A percentile compares a stretch with the other conserved stretches of the same genome.
Conservation (phyloP, 129 eudicot species). For the Silybum marianum region DNA sequence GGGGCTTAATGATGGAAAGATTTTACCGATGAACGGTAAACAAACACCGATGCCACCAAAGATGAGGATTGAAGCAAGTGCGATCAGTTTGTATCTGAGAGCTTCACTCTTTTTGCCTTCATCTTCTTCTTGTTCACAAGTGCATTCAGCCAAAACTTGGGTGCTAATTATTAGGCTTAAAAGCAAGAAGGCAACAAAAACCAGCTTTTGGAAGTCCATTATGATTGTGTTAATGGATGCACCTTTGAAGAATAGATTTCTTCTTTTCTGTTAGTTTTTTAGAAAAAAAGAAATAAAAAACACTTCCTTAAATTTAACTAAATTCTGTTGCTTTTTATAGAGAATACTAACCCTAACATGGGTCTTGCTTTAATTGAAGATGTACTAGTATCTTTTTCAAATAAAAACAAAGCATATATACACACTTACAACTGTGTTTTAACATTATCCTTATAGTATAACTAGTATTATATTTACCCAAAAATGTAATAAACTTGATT, state of each 20-base stretch:
- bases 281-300: too few species aligned
- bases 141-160: slow-evolving; percentile 32
- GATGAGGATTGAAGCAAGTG: slow-evolving; percentile 39
- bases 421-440: too few species aligned
- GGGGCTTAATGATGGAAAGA: slow-evolving; percentile 31
- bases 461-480: too few species aligned
- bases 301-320: too few species aligned
- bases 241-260: neutral
- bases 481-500: too few species aligned
- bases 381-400: too few species aligned
- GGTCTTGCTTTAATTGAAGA: too few species aligned
- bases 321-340: too few species aligned
- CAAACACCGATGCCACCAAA: slow-evolving; percentile 43
- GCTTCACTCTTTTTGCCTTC: slow-evolving; percentile 35
- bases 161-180: neutral
- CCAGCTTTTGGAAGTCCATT: slow-evolving; percentile 10
- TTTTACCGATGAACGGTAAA: slow-evolving; percentile 40
- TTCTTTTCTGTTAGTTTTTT: too few species aligned
- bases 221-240: neutral
- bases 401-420: too few species aligned
- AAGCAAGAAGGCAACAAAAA: slow-evolving; percentile 20
- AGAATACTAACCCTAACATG: too few species aligned
- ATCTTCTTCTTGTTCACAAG: slow-evolving; percentile 33
- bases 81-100: slow-evolving; percentile 43
- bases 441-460: too few species aligned